Conservation (phyloP, 1,284 basidiomycete genomes). For the Moniliophthora roreri region DNA sequence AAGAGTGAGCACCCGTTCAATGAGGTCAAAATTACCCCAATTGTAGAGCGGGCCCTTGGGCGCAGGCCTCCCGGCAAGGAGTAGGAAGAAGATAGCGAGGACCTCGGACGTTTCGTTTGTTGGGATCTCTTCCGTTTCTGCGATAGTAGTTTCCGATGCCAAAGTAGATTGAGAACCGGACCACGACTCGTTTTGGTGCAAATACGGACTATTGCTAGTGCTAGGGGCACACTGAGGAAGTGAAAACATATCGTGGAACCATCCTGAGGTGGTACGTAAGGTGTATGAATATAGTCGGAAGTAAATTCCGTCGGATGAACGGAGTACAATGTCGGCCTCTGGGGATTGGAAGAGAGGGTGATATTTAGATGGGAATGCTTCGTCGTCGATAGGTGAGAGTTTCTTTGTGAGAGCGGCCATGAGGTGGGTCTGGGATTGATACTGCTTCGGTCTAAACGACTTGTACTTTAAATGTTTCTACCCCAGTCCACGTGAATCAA, state of each 20-base stretch:
- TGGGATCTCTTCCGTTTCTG: slow-evolving; percentile 26
- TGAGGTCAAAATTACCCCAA: slow-evolving; percentile 25
- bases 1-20: slow-evolving; percentile 34
- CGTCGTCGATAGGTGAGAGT: no score
- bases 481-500: no score
- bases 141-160: slow-evolving; percentile 10
- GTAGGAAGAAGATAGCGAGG: slow-evolving; percentile 33
- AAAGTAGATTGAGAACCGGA: no score
- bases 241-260: slow-evolving; percentile 44
- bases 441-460: no score
- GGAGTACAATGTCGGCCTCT: slow-evolving; percentile 38
- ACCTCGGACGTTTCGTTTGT: slow-evolving; percentile 36
- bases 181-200: no score
- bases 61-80: slow-evolving; percentile 34
- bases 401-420: no score
- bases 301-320: slow-evolving; percentile 37
- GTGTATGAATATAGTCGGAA: slow-evolving; percentile 40
- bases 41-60: slow-evolving; percentile 11
- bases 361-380: slow-evolving; percentile 9
- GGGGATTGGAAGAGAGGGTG: slow-evolving; percentile 14
- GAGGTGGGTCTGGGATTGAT: no score
- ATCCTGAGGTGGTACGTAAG: slow-evolving; percentile 37
- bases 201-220: no score
- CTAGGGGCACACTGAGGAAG: slow-evolving; percentile 30
- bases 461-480: no score